Evolutionary conservation across 192 early-diverging fungal genomes (phyloP), one percentile per base, ranked within the genome.

Genomic region (Podochytrium sp.): DNA sequence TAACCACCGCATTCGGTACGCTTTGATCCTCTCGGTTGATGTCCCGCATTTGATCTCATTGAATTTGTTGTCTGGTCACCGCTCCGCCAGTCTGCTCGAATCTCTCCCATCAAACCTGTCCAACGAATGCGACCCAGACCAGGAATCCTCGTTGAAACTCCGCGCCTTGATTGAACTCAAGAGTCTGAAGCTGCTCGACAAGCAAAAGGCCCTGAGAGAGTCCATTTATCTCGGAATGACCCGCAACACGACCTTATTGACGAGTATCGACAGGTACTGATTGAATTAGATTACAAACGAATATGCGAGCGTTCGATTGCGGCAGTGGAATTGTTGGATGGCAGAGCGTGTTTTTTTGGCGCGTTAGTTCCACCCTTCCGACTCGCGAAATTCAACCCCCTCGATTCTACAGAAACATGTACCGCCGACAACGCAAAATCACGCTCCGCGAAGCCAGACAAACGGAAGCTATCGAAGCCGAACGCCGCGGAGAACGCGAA

Each of bases 401-500:
- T n/a, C n/a, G n/a, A 75, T 35, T n/a, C 38, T 92, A 86, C 92
- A 93, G 86, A 93, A 90, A 72, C 89, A 89, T 43, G 50, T 75
- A 75, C 41, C 25, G 55, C 6, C 43, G 64, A 20, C 20, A 30
- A 25, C 47, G 74, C 3, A 75, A 75, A 57, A 38, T 67, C 4
- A 90, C 93, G 2, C 72, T 92, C 57, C 89, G 93, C 16, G 95
- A 97, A 69, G 92, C 93, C 3, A 83, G 92, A 10, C 88, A 91
- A 76, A 96, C 95, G 2, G 97, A 98, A 74, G 91, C 88, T 76
- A 85, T 94, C 50, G 97, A 99, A 62, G 86, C 91, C n/a, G 91
- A 93, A 73, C 92, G 94, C 77, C 85, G 95, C 23, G 79, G 88
- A 60, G 93, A 97, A 65, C 85, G 95, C 55, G 96, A 97, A 74